Conservation (phyloP, 305 asterid genomes). For the Galium porrigens region DNA sequence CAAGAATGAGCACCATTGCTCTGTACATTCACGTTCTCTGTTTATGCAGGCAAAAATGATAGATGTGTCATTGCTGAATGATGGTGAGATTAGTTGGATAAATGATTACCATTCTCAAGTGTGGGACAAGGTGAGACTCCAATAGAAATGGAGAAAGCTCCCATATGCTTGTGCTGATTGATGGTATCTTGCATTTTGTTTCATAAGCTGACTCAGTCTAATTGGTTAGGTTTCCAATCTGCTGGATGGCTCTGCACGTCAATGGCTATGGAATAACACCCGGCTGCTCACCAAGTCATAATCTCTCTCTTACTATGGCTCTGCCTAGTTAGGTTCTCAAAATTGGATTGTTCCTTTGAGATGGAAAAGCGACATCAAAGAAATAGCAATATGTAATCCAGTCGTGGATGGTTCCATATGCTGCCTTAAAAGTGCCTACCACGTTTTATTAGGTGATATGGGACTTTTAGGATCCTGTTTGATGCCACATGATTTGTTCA, state of each 20-base stretch:
- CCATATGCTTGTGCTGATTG: background rate
- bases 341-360: background rate
- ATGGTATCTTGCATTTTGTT: background rate
- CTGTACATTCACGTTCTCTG: background rate
- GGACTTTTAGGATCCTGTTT: too few relatives aligned
- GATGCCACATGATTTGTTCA: background rate
- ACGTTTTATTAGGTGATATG: background rate
- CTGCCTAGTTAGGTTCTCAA: background rate
- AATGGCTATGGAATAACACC: slow-evolving; percentile 85
- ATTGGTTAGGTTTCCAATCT: slow-evolving; percentile 59
- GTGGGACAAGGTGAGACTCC: slow-evolving; percentile 68
- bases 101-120: slow-evolving; percentile 77
- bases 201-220: slow-evolving; percentile 5
- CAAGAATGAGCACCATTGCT: background rate
- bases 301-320: background rate
- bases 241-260: slow-evolving; percentile 59
- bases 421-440: background rate
- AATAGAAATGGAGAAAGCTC: background rate
- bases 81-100: slow-evolving; percentile 66
- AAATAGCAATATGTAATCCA: background rate
- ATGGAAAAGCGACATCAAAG: background rate
- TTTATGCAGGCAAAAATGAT: slow-evolving; percentile 49
- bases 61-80: slow-evolving; percentile 49
- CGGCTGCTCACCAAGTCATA: slow-evolving; percentile 40
- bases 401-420: background rate